Percentiles rank a stretch among this genome's conserved stretches.
These are phyloP conservation scores for Canariomyces notabilis DNA, from an alignment of 2,329 filamentous ascomycete genomes.

Conservation along the genomic window DNA sequence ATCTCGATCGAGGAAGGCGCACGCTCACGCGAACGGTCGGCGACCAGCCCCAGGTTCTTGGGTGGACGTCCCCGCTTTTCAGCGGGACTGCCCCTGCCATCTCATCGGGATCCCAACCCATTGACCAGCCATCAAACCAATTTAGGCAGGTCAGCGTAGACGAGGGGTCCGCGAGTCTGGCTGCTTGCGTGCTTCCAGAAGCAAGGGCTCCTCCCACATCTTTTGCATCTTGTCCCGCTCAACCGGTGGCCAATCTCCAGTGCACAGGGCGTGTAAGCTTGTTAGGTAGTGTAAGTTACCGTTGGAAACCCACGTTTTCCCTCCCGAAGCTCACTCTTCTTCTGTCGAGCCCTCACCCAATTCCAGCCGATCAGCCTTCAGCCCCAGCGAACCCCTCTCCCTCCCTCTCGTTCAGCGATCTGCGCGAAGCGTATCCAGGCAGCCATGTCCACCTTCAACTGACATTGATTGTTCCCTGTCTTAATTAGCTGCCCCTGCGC, in stretches of 20 bases:
- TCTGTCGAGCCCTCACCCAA: conserved; percentile 7
- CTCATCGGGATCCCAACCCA: conserved; percentile 20
- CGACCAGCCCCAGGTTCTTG: conserved; percentile 18
- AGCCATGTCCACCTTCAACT: conserved; percentile 23
- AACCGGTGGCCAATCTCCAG: conserved; percentile 5
- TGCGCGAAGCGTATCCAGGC: conserved; percentile 19
- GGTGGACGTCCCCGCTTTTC: conserved; percentile 24
- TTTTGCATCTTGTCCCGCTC: conserved; percentile 10
- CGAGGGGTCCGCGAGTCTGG: conserved; percentile 23
- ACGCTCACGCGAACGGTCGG: conserved; percentile 12
- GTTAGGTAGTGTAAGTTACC: neutral
- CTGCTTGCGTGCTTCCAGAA: conserved; percentile 23
- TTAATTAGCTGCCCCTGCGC: conserved; percentile 15
- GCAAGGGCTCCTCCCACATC: conserved; percentile 14
- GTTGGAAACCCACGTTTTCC: conserved; percentile 7
- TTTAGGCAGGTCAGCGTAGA: conserved; percentile 29
- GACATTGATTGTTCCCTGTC: conserved; percentile 21
- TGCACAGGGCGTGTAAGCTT: neutral
- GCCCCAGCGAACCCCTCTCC: too few species aligned
- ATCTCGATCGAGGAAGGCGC: conserved; percentile 11
- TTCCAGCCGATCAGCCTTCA: conserved; percentile 11
- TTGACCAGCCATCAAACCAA: conserved; percentile 25
- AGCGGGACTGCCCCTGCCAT: conserved; percentile 21
- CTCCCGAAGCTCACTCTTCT: conserved; percentile 6
- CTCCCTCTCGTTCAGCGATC: conserved; percentile 22